Percentiles rank a stretch among this genome's conserved stretches.
These are phyloP conservation scores for Thalia dealbata DNA, from an alignment of 176 grass and related monocot genomes.

Conservation along the genomic window DNA sequence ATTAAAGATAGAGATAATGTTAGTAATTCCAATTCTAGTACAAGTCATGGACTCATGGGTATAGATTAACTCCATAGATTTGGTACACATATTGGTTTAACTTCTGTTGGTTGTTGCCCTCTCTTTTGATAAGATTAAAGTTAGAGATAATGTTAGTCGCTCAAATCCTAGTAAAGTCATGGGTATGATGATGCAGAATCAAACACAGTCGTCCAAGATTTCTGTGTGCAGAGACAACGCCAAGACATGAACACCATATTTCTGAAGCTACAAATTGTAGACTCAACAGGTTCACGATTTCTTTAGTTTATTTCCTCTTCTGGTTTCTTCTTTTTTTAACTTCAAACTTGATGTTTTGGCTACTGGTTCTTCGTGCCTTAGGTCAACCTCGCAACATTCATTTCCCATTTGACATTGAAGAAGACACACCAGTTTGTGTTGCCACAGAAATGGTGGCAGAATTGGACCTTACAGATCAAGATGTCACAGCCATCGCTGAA, in stretches of 20 bases:
- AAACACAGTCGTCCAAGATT: conserved; percentile 22
- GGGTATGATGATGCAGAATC: conserved; percentile 19
- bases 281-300: conserved; percentile 54
- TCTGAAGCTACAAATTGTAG: conserved; percentile 56
- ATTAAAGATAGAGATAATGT: conserved; percentile 33
- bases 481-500: conserved; percentile 56
- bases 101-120: not conserved
- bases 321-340: not conserved
- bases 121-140: conserved; percentile 28
- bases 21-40: conserved; percentile 22
- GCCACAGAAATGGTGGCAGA: conserved; percentile 74
- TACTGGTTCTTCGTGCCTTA: conserved; percentile 15
- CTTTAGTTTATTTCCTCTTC: not conserved
- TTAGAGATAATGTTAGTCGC: conserved; percentile 26
- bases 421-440: conserved; percentile 59
- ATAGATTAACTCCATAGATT: no score
- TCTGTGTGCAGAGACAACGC: conserved; percentile 49
- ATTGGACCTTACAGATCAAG: conserved; percentile 63
- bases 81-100: no score
- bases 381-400: conserved; percentile 70
- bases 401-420: conserved; percentile 76
- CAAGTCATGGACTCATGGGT: no score
- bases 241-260: conserved; percentile 70
- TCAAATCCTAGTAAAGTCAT: conserved; percentile 27
- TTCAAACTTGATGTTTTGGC: not conserved